phyloP scores from a whole-genome alignment of 768 basidiomycete species.

The Hortiboletus campestris region DNA sequence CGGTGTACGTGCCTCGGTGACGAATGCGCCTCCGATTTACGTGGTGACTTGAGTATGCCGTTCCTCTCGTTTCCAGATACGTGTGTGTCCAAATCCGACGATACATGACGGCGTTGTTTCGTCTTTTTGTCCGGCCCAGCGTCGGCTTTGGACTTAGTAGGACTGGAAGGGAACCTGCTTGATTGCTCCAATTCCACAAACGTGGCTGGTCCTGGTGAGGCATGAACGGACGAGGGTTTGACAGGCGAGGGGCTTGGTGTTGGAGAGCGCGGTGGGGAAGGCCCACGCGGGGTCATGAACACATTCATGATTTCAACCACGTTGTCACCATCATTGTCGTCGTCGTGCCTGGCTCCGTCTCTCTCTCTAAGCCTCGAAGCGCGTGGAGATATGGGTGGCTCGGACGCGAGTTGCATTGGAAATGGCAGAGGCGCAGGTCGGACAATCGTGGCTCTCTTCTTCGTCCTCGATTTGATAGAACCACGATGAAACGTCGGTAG shows the following conservation, averaged over 20 bases:
- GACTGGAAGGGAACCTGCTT: constrained; percentile 12
- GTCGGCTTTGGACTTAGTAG: background rate
- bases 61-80: constrained; percentile 5
- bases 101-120: constrained; percentile 3
- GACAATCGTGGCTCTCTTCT: background rate
- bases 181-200: background rate
- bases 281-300: constrained; percentile 20
- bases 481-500: constrained; percentile 20
- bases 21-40: constrained; percentile 23
- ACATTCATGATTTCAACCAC: constrained; percentile 16
- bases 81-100: constrained; percentile 1
- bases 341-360: background rate
- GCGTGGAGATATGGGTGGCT: background rate
- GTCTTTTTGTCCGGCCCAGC: background rate
- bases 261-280: constrained; percentile 23
- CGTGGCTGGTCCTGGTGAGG: background rate
- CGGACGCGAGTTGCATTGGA: constrained; percentile 23
- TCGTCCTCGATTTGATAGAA: constrained; percentile 2
- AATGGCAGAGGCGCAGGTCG: constrained; percentile 22
- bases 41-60: constrained; percentile 21
- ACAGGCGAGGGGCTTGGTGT: constrained; percentile 18
- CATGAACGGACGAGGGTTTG: background rate
- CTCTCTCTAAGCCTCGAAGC: background rate
- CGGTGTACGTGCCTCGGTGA: constrained; percentile 20
- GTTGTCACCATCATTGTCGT: background rate